Conservation (phyloP, 1,139 yeast species). For the Debaryomyces subglobosus region DNA sequence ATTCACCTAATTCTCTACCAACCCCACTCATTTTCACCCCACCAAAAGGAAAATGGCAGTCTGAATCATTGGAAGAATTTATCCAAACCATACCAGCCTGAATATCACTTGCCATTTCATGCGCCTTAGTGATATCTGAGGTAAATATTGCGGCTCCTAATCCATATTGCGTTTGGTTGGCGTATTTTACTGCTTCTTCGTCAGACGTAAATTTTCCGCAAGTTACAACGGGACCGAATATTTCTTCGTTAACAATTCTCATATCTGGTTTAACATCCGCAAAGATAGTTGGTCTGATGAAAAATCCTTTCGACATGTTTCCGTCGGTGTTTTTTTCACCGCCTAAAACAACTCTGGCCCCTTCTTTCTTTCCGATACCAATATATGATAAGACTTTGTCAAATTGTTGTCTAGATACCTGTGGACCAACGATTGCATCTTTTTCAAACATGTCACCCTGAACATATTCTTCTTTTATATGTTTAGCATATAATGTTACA, state of each 20-base stretch:
- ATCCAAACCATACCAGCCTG: conserved; percentile 63
- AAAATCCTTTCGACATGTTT: conserved; percentile 47
- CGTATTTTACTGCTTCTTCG: conserved; percentile 53
- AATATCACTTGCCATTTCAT: conserved; percentile 45
- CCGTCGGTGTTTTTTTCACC: conserved; percentile 46
- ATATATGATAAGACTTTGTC: conserved; percentile 59
- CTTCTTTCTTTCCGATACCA: conserved; percentile 57
- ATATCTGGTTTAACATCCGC: conserved; percentile 55
- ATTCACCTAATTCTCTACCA: conserved; percentile 87
- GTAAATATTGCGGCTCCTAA: conserved; percentile 83
- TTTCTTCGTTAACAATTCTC: conserved; percentile 60
- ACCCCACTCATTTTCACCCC: conserved; percentile 78
- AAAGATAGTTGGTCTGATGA: conserved; percentile 56
- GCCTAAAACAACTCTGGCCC: conserved; percentile 53
- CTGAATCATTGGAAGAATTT: conserved; percentile 76
- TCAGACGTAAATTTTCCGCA: conserved; percentile 55
- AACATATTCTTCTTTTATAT: conserved; percentile 45
- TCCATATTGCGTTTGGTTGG: conserved; percentile 58
- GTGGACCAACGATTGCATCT: conserved; percentile 73
- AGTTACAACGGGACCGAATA: conserved; percentile 62
- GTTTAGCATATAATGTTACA: conserved; percentile 41
- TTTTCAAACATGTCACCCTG: conserved; percentile 64
- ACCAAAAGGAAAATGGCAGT: conserved; percentile 79
- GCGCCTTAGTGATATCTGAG: conserved; percentile 49
- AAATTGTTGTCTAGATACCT: conserved; percentile 68